These are phyloP conservation scores for Waitea zeae DNA, from an alignment of 1,284 basidiomycete species.

Conservation along the genomic window DNA sequence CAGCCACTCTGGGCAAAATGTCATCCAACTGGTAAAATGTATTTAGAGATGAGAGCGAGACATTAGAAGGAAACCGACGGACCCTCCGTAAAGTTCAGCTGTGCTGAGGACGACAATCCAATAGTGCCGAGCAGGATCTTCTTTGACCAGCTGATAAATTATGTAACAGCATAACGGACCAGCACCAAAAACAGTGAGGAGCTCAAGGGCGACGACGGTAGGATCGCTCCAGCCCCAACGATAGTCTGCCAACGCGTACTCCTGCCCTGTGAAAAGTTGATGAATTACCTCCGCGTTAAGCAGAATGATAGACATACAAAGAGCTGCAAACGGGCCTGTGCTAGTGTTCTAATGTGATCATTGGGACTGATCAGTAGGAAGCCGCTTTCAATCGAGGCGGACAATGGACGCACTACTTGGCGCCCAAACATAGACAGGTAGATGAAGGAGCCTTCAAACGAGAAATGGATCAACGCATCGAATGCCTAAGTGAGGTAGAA, in stretches of 20 bases:
- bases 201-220: constrained; percentile 64
- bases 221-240: constrained; percentile 68
- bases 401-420: no score
- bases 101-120: constrained; percentile 67
- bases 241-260: constrained; percentile 62
- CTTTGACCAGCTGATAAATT: constrained; percentile 38
- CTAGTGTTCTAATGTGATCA: no score
- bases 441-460: constrained; percentile 63
- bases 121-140: constrained; percentile 56
- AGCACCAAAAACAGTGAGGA: constrained; percentile 66
- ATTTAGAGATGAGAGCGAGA: constrained; percentile 4
- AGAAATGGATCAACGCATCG: constrained; percentile 65
- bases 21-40: constrained; percentile 53
- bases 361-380: no score
- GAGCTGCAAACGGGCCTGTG: constrained; percentile 50
- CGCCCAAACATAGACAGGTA: constrained; percentile 58
- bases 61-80: constrained; percentile 12
- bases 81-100: constrained; percentile 67
- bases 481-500: no score
- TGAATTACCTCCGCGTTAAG: not conserved
- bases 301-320: constrained; percentile 28
- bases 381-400: no score
- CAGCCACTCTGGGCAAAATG: constrained; percentile 74
- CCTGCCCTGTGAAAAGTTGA: constrained; percentile 22
- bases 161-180: constrained; percentile 58